Evolutionary conservation across 352 stramenopile species (phyloP).

Genomic region (Phytophthora sojae): DNA sequence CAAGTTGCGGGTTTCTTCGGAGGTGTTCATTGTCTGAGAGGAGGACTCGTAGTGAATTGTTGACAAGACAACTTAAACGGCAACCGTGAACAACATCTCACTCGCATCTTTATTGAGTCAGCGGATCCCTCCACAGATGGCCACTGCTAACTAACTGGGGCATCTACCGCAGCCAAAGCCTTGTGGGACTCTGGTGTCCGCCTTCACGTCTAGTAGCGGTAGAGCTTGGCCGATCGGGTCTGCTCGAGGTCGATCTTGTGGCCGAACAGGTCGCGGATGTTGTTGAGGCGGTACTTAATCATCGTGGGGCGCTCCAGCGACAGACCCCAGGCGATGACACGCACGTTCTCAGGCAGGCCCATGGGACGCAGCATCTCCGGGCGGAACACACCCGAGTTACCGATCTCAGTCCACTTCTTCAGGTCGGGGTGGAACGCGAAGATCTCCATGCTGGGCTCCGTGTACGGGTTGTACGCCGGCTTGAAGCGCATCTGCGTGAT

Average conservation of each 20-base stretch:
- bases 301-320: conserved; percentile 99
- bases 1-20: conserved; percentile 3
- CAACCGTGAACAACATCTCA: conserved; percentile 2
- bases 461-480: conserved; percentile 99
- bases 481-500: conserved; percentile 99
- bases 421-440: conserved; percentile 99
- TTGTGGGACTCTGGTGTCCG: conserved; percentile 6
- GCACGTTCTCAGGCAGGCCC: conserved; percentile 98
- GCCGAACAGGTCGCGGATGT: conserved; percentile 99
- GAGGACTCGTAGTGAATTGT: background rate
- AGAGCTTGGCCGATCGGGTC: conserved; percentile 93
- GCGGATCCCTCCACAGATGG: conserved; percentile 14
- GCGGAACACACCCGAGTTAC: conserved; percentile 99
- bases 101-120: conserved; percentile 33
- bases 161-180: conserved; percentile 21
- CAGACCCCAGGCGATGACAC: conserved; percentile 99
- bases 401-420: conserved; percentile 99
- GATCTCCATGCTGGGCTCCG: conserved; percentile 99
- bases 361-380: conserved; percentile 99
- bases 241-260: conserved; percentile 99
- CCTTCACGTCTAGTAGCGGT: conserved; percentile 71
- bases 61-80: background rate
- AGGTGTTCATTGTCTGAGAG: background rate
- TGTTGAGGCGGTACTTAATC: conserved; percentile 99
- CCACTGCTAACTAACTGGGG: conserved; percentile 27